Base-by-base conservation (phyloP, 176 grass and related monocot genomes). In the Cenchrus fungigraminus region DNA sequence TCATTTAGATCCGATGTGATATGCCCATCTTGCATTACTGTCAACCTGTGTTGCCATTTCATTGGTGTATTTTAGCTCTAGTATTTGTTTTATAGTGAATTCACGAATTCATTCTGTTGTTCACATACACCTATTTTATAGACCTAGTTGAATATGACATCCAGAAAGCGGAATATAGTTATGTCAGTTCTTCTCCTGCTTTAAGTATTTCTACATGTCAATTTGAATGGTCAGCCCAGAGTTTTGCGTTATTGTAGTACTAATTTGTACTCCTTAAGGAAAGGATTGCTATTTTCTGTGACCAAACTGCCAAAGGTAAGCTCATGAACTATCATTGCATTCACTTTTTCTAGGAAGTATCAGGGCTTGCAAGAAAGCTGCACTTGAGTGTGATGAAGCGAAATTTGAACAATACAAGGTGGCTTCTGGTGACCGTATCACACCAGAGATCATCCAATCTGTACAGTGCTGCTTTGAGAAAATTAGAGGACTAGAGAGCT, bases 301-400 rank as follows among this genome's bases (percentile, higher is more conserved):
- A 7, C 25, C 4, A 2, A 13, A 50, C 9, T 71, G 28, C 17
- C 9, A 40, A 3, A 12, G 19, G 19, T 73, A 29, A 52, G 9
- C 60, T 74, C 37, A 79, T 64, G 9, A 31, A 29, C 80, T 40
- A 74, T 57, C 28, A 44, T 75, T 4, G 1, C 25, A 17, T 57
- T 34, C 53, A 4, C n/a, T 83, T 19, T 64, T 8, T 19, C 40
- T 37, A 91, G 89, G 89, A 80, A 85, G 53, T 55, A 91, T 89
- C 37, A 94, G 82, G 71, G 71, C 84, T 40, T 91, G 89, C 76
- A 94, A 87, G 80, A 87, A 73, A 74, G 92, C 87, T 50, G 89
- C 89, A 11, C 45, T 94, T 34, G 88, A 87, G 81, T 94, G 92
- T 6, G 92, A 91, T 5, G 84, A 89, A 74, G 80, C 77, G 0